These are phyloP conservation scores for Mycogone perniciosa DNA, from an alignment of 2,329 filamentous ascomycete genomes.

Conservation along the genomic window DNA sequence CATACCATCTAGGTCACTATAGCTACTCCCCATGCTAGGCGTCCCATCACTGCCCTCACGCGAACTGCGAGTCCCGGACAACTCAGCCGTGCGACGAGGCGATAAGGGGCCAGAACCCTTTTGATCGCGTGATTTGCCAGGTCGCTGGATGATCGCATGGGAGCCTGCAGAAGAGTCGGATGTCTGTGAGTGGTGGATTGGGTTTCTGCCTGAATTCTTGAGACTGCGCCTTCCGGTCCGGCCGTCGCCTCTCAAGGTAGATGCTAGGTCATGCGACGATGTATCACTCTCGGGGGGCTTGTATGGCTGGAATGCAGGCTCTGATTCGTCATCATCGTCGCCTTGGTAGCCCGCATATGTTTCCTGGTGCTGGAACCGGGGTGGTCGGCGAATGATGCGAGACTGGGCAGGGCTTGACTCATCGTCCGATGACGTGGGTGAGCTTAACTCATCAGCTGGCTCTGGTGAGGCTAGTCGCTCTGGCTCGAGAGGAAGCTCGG, in stretches of 20 bases:
- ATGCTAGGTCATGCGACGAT: slow-evolving; percentile 41
- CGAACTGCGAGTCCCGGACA: slow-evolving; percentile 41
- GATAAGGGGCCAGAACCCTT: slow-evolving; percentile 43
- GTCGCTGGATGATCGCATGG: slow-evolving; percentile 32
- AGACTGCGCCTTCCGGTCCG: slow-evolving; percentile 27
- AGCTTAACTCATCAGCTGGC: slow-evolving; percentile 30
- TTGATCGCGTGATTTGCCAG: slow-evolving; percentile 27
- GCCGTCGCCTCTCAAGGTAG: slow-evolving; percentile 45
- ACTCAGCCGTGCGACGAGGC: slow-evolving; percentile 53
- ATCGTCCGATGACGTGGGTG: slow-evolving; percentile 38
- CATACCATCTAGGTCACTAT: slow-evolving; percentile 74
- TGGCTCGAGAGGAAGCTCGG: slow-evolving; percentile 16
- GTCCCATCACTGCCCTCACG: slow-evolving; percentile 65
- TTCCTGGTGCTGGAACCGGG: slow-evolving; percentile 41
- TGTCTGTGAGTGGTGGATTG: slow-evolving; percentile 44
- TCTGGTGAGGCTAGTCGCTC: slow-evolving; percentile 28
- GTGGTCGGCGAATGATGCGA: slow-evolving; percentile 54
- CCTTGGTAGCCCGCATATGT: slow-evolving; percentile 31
- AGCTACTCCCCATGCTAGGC: slow-evolving; percentile 78
- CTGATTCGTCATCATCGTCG: slow-evolving; percentile 52
- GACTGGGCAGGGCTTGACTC: slow-evolving; percentile 51
- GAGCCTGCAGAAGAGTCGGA: slow-evolving; percentile 59
- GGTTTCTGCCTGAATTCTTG: slow-evolving; percentile 26
- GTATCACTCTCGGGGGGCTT: slow-evolving; percentile 28
- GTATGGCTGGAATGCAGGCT: slow-evolving; percentile 50